A percentile compares a stretch with the other conserved stretches of the same genome.
phyloP scores from a whole-genome alignment of 78 protist genomes.

The Protostelium mycophagum region DNA sequence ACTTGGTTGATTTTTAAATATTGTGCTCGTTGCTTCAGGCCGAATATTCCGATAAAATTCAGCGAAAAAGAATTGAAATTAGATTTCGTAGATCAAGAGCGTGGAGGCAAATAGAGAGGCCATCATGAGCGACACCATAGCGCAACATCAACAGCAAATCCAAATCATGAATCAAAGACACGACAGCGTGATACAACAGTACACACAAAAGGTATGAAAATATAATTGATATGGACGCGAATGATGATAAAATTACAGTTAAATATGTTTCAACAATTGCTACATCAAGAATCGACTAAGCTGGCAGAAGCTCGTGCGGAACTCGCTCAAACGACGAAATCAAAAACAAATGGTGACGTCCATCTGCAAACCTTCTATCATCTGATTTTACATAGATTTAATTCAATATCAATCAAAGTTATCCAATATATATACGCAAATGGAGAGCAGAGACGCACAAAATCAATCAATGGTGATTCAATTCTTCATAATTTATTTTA shows the following conservation, averaged over 20 bases:
- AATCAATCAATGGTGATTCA: neutral
- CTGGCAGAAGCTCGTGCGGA: neutral
- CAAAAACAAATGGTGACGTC: neutral
- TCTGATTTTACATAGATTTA: neutral
- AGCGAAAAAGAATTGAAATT: neutral
- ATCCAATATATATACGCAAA: neutral
- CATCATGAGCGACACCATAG: neutral
- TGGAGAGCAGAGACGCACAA: neutral
- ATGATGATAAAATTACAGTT: neutral
- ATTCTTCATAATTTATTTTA: neutral
- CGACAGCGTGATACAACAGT: neutral
- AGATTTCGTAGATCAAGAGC: neutral
- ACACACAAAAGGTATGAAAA: neutral
- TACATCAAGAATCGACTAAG: neutral
- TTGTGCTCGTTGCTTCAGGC: too few relatives aligned
- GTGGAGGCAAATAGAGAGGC: neutral
- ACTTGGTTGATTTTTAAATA: too few relatives aligned
- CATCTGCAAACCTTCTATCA: neutral
- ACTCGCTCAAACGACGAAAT: neutral
- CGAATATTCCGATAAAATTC: too few relatives aligned
- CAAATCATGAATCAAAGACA: neutral
- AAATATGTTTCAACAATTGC: neutral
- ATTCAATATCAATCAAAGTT: neutral
- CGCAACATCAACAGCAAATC: neutral
- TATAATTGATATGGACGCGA: too few relatives aligned